A percentile compares a stretch with the other conserved stretches of the same genome.
These are phyloP conservation scores for Lyophyllum atratum DNA, from an alignment of 768 basidiomycete genomes.

Conservation along the genomic window DNA sequence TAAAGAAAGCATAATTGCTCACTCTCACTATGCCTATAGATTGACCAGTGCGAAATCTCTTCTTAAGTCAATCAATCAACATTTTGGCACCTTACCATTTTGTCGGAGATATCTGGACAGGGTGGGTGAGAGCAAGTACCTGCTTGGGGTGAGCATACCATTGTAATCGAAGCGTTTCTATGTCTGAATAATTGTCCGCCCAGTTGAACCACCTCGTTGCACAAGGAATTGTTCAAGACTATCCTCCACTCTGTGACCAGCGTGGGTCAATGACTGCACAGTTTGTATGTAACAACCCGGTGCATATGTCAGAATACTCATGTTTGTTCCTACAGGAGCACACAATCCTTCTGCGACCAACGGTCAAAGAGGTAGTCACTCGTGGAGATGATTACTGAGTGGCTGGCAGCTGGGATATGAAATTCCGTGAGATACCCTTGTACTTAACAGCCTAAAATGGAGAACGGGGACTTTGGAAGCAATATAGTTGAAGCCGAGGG, in stretches of 20 bases:
- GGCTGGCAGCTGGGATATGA: background rate
- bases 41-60: too few relatives aligned
- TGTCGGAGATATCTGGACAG: background rate
- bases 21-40: too few relatives aligned
- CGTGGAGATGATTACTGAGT: conserved; percentile 45
- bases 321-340: conserved; percentile 58
- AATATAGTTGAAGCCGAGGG: background rate
- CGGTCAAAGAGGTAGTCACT: conserved; percentile 82
- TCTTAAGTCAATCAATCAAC: too few relatives aligned
- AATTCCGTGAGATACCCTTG: too few relatives aligned
- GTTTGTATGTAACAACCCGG: conserved; percentile 52
- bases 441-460: background rate
- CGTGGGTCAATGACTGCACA: conserved; percentile 93
- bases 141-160: background rate
- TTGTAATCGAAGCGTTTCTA: background rate
- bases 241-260: conserved; percentile 89
- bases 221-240: conserved; percentile 82
- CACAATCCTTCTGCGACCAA: conserved; percentile 82
- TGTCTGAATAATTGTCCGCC: background rate
- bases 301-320: background rate
- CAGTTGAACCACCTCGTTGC: conserved; percentile 79
- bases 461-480: background rate
- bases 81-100: too few relatives aligned
- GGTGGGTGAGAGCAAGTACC: background rate
- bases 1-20: too few relatives aligned